Evolutionary conservation across 306 rosid species (phyloP).

Genomic region (Rosa rugosa): DNA sequence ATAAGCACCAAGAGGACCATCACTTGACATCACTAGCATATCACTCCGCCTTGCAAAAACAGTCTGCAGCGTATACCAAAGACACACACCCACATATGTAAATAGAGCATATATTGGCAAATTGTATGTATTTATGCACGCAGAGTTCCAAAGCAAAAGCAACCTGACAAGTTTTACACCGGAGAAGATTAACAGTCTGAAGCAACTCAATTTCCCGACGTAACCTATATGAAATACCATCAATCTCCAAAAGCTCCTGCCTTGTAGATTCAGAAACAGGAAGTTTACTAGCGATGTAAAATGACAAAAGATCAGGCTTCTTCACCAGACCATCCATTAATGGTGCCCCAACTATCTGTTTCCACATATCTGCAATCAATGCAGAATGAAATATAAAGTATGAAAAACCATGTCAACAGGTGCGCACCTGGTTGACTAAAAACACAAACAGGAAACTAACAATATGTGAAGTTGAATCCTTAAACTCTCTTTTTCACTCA

Average conservation of each 20-base stretch:
- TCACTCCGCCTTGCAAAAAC: slow-evolving; percentile 81
- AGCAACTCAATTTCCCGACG: slow-evolving; percentile 95
- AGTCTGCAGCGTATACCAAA: slow-evolving; percentile 45
- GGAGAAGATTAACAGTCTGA: slow-evolving; percentile 70
- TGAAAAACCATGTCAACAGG: not conserved
- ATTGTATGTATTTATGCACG: not conserved
- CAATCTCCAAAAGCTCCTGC: slow-evolving; percentile 92
- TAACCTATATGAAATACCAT: slow-evolving; percentile 82
- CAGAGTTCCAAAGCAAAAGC: slow-evolving; percentile 19
- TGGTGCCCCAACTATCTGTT: slow-evolving; percentile 70
- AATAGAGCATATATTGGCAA: not conserved
- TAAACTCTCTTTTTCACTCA: not conserved
- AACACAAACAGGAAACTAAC: not conserved
- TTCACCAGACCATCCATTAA: slow-evolving; percentile 74
- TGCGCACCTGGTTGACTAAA: not conserved
- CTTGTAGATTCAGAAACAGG: slow-evolving; percentile 94
- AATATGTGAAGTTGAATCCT: not conserved
- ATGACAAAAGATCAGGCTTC: slow-evolving; percentile 83
- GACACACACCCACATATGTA: not conserved
- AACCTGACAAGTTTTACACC: slow-evolving; percentile 78
- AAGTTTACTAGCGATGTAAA: slow-evolving; percentile 89
- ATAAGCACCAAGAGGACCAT: slow-evolving; percentile 95
- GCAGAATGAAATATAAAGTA: not conserved
- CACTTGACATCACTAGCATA: slow-evolving; percentile 93
- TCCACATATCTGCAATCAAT: slow-evolving; percentile 81